Evolutionary conservation across 352 stramenopile species (phyloP).

Genomic region (Pythium angustatum): DNA sequence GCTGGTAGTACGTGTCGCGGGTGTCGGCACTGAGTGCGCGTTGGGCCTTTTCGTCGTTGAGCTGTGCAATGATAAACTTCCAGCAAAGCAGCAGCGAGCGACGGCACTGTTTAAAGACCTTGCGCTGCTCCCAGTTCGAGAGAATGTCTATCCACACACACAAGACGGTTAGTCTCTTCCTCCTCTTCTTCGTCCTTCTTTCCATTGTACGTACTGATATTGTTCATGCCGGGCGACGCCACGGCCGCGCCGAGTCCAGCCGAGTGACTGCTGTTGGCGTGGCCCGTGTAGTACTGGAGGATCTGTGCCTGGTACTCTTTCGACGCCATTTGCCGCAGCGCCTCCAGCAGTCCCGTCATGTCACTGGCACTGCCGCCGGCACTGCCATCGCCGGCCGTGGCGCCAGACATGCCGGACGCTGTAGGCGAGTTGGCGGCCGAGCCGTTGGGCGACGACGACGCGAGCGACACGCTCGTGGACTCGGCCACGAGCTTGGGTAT

Average conservation of each 20-base stretch:
- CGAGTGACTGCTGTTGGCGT: neutral
- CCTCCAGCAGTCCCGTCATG: conserved; percentile 39
- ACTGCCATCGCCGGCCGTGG: neutral
- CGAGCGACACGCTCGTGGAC: conserved; percentile 13
- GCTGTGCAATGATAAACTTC: conserved; percentile 63
- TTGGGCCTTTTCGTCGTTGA: conserved; percentile 47
- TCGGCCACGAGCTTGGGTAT: conserved; percentile 33
- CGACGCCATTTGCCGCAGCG: conserved; percentile 61
- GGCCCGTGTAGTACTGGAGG: conserved; percentile 50
- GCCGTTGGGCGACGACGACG: conserved; percentile 15
- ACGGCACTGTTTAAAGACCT: conserved; percentile 59
- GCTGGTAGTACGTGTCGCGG: conserved; percentile 59
- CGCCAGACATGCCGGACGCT: neutral
- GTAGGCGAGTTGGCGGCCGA: conserved; percentile 19
- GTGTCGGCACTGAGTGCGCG: conserved; percentile 34
- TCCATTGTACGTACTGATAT: conserved; percentile 29
- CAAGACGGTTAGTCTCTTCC: neutral
- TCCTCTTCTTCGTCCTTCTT: too few species aligned
- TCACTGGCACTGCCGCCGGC: neutral
- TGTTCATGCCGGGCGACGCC: conserved; percentile 14
- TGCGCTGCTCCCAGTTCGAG: conserved; percentile 39
- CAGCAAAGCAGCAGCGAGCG: conserved; percentile 62
- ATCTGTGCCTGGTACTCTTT: conserved; percentile 61
- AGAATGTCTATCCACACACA: conserved; percentile 17
- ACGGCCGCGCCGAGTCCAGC: conserved; percentile 1